These are phyloP conservation scores for Botrytis squamosa DNA, from an alignment of 2,329 filamentous ascomycete genomes.

Conservation along the genomic window DNA sequence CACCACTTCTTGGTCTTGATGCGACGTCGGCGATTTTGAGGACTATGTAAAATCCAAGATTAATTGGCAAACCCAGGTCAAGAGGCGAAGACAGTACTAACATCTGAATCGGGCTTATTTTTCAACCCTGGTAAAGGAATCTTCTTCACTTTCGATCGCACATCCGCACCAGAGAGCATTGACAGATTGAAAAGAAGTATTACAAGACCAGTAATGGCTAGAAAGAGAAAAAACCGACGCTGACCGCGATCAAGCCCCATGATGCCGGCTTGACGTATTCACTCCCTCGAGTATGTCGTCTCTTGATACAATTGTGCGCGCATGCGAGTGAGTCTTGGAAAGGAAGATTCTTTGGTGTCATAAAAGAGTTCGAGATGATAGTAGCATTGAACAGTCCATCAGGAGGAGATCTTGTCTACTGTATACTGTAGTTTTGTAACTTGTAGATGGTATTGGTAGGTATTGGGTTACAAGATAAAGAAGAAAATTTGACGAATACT, in stretches of 20 bases:
- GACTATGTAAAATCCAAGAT: constrained; percentile 23
- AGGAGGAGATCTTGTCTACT: background rate
- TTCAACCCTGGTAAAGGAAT: constrained; percentile 30
- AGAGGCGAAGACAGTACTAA: constrained; percentile 20
- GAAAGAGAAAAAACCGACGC: constrained; percentile 32
- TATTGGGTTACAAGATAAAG: background rate
- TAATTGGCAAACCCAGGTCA: background rate
- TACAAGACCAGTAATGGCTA: constrained; percentile 28
- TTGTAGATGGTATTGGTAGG: background rate
- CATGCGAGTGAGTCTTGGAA: background rate
- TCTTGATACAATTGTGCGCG: background rate
- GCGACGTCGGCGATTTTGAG: constrained; percentile 32
- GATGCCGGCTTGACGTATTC: constrained; percentile 1
- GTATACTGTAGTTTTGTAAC: background rate
- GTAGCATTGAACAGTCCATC: constrained; percentile 3
- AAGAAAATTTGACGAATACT: background rate
- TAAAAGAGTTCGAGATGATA: background rate
- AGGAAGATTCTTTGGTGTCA: background rate
- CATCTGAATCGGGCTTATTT: constrained; percentile 23
- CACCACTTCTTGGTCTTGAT: constrained; percentile 31
- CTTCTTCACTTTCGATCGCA: constrained; percentile 32
- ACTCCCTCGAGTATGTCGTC: background rate
- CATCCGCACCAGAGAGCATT: constrained; percentile 33
- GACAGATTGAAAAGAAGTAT: constrained; percentile 35
- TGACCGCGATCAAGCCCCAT: constrained; percentile 34